A percentile compares a stretch with the other conserved stretches of the same genome.
These are phyloP conservation scores for Xylaria scruposa DNA, from an alignment of 495 filamentous ascomycete genomes.

Conservation along the genomic window DNA sequence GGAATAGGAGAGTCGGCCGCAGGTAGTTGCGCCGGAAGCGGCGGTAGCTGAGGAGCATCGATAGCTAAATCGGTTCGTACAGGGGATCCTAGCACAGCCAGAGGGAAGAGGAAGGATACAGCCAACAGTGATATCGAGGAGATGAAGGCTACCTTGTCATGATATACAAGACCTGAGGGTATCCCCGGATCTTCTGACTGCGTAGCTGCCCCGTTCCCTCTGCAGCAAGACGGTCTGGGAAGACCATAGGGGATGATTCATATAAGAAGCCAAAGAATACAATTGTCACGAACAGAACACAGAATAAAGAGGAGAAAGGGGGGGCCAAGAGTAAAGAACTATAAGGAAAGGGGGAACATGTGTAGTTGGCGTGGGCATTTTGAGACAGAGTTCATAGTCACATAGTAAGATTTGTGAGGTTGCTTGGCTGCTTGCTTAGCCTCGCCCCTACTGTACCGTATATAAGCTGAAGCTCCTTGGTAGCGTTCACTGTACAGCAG, in stretches of 20 bases:
- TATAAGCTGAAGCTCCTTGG: constrained; percentile 1
- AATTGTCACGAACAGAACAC: not conserved
- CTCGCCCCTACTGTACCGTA: constrained; percentile 6
- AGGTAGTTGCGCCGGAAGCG: constrained; percentile 42
- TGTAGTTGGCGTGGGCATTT: not conserved
- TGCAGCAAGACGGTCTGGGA: constrained; percentile 10
- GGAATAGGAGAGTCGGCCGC: constrained; percentile 37
- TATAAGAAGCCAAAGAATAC: constrained; percentile 5
- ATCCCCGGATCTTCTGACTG: constrained; percentile 8
- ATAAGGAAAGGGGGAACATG: constrained; percentile 1
- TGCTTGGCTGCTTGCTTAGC: constrained; percentile 21
- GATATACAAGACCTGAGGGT: not conserved
- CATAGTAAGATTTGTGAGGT: constrained; percentile 20
- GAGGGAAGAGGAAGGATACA: not conserved
- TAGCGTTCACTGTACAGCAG: not conserved
- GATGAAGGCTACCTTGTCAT: constrained; percentile 24
- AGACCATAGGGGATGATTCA: constrained; percentile 16
- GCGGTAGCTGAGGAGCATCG: constrained; percentile 42
- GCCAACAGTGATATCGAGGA: not conserved
- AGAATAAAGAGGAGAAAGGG: not conserved
- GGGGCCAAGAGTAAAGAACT: constrained; percentile 4
- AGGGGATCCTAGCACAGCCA: not conserved
- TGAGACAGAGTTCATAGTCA: not conserved
- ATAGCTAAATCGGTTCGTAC: constrained; percentile 21
- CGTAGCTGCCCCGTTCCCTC: constrained; percentile 1